Conservation (phyloP, 768 basidiomycete genomes). For the Lepiota brunneoincarnata region DNA sequence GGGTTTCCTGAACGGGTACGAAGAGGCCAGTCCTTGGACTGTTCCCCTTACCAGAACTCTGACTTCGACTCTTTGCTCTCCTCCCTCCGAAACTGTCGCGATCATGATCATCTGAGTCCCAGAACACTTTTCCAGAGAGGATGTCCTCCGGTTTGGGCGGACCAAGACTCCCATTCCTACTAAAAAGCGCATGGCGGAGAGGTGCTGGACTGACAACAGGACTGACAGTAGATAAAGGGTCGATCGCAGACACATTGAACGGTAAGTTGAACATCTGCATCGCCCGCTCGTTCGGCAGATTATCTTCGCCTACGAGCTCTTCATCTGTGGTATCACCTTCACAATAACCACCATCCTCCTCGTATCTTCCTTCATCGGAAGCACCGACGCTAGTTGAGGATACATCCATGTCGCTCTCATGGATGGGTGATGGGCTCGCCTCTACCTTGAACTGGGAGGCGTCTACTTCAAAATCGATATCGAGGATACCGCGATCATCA, state of each 20-base stretch:
- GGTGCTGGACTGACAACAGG: conserved; percentile 47
- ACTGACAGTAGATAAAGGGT: conserved; percentile 75
- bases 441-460: conserved; percentile 50
- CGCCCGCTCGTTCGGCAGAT: conserved; percentile 72
- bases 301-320: conserved; percentile 74
- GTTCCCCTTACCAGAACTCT: conserved; percentile 23
- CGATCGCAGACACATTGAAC: conserved; percentile 58
- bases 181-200: conserved; percentile 18
- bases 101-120: conserved; percentile 44
- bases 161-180: conserved; percentile 13
- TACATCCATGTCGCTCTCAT: conserved; percentile 50
- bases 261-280: conserved; percentile 73
- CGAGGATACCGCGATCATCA: conserved; percentile 57
- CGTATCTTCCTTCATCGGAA: conserved; percentile 43
- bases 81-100: conserved; percentile 28
- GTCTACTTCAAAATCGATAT: conserved; percentile 69
- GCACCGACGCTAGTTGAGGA: conserved; percentile 27
- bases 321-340: conserved; percentile 83
- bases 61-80: conserved; percentile 18
- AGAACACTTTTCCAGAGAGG: conserved; percentile 57
- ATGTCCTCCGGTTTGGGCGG: conserved; percentile 69
- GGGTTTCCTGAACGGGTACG: conserved; percentile 28
- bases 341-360: conserved; percentile 47
- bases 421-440: conserved; percentile 44
- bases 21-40: conserved; percentile 42